phyloP scores from a whole-genome alignment of 345 rosid species.

The Carallia brachiata region DNA sequence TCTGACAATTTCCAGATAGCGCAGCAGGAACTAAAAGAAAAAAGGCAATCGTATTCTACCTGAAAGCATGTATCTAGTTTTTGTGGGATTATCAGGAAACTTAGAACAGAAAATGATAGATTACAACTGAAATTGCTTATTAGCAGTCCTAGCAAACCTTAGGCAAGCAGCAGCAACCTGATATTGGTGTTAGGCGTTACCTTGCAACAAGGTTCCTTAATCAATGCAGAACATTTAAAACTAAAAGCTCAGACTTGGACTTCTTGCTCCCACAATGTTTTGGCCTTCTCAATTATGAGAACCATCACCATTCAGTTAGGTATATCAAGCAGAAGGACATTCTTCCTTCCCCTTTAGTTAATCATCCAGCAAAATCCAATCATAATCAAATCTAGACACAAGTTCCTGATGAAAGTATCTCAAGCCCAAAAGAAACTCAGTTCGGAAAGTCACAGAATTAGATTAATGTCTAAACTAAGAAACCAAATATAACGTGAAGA shows the following conservation, averaged over 20 bases:
- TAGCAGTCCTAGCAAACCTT: background rate
- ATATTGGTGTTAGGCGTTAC: too few species aligned
- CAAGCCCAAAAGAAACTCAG: too few species aligned
- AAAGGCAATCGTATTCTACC: too few species aligned
- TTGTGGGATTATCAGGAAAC: background rate
- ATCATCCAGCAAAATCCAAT: background rate
- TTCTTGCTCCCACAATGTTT: background rate
- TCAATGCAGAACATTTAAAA: background rate
- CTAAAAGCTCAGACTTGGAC: background rate
- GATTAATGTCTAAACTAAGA: background rate
- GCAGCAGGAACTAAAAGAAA: too few species aligned
- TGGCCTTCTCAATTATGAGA: background rate
- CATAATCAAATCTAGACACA: background rate
- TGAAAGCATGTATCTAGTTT: too few species aligned
- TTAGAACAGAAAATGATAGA: background rate
- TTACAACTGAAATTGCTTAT: background rate
- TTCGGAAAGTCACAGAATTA: too few species aligned
- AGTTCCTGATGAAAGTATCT: background rate
- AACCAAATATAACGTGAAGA: background rate
- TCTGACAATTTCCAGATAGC: too few species aligned
- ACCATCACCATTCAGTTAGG: background rate
- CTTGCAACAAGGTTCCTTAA: too few species aligned
- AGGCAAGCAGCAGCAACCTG: too few species aligned
- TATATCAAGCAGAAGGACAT: constrained; percentile 1
- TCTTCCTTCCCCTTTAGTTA: background rate